Conservation (phyloP, 1,284 basidiomycete genomes). For the Moesziomyces antarcticus region DNA sequence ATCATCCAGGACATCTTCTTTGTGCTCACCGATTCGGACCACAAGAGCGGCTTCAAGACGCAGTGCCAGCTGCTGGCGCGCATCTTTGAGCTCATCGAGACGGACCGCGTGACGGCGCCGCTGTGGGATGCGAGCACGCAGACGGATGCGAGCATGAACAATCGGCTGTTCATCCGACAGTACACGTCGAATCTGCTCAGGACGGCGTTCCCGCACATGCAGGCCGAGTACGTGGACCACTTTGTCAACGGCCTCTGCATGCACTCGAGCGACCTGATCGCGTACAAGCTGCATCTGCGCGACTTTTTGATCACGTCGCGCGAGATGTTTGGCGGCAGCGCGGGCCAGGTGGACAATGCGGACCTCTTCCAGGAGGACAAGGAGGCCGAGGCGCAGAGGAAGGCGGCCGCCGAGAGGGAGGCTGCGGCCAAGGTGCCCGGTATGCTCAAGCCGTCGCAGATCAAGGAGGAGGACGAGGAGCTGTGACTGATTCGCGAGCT, state of each 20-base stretch:
- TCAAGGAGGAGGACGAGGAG: constrained; percentile 62
- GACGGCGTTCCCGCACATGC: constrained; percentile 64
- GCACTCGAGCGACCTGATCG: constrained; percentile 81
- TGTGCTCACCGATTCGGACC: constrained; percentile 95
- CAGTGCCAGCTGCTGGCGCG: constrained; percentile 75
- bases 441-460: constrained; percentile 84
- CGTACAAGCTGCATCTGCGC: constrained; percentile 87
- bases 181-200: constrained; percentile 82
- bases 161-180: constrained; percentile 84
- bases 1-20: constrained; percentile 97
- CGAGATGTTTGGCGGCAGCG: constrained; percentile 67
- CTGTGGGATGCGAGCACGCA: constrained; percentile 82
- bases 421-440: constrained; percentile 95
- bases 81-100: constrained; percentile 92
- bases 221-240: constrained; percentile 67
- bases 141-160: constrained; percentile 80
- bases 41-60: constrained; percentile 81
- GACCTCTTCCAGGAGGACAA: constrained; percentile 95
- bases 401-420: constrained; percentile 83
- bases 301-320: constrained; percentile 74
- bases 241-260: constrained; percentile 82
- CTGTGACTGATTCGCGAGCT: constrained; percentile 62
- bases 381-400: constrained; percentile 80
- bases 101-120: constrained; percentile 82
- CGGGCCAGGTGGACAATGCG: constrained; percentile 77